A percentile compares a stretch with the other conserved stretches of the same genome.
These are phyloP conservation scores for Selaginella tamariscina DNA, from an alignment of 75 land plant genomes.

Conservation along the genomic window DNA sequence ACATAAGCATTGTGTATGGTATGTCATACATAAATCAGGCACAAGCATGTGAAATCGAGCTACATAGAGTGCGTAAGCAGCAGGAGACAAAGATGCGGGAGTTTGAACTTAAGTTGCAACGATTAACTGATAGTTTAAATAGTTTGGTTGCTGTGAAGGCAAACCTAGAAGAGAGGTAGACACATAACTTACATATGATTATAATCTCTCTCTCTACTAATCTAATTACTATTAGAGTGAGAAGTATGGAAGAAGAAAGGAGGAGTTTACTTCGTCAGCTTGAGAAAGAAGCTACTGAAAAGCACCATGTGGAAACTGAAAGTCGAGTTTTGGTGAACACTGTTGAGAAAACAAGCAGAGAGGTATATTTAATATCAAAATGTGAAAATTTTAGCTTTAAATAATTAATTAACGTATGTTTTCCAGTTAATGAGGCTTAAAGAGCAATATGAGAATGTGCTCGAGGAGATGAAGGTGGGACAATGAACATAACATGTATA, in stretches of 20 bases:
- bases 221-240: neutral
- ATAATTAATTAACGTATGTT: neutral
- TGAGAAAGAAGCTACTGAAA: neutral
- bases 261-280: neutral
- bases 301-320: neutral
- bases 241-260: neutral
- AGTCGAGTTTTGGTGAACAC: neutral
- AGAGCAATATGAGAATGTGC: neutral
- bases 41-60: neutral
- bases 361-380: too few relatives aligned
- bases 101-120: neutral
- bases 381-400: neutral
- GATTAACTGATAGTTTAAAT: neutral
- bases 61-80: neutral
- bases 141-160: neutral
- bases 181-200: too few relatives aligned
- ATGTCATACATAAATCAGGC: neutral
- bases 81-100: neutral
- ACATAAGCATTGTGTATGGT: neutral
- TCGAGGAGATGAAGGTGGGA: neutral
- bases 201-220: neutral
- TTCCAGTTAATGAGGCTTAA: neutral
- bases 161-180: neutral
- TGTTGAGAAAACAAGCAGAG: neutral
- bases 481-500: too few relatives aligned